A percentile compares a stretch with the other conserved stretches of the same genome.
phyloP scores from a whole-genome alignment of 305 asterid species.

The Fraxinus dipetala region DNA sequence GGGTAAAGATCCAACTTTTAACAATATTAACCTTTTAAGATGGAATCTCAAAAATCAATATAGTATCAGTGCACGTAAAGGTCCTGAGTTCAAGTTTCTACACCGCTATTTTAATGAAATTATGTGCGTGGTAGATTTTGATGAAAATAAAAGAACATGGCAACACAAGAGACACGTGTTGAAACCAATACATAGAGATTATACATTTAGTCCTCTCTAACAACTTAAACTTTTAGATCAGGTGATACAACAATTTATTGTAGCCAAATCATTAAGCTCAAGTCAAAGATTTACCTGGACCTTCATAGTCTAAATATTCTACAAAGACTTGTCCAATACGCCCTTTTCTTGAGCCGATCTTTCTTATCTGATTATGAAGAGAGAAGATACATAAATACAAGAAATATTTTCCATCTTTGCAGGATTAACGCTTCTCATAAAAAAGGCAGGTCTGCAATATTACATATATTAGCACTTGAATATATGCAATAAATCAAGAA shows the following conservation, averaged over 20 bases:
- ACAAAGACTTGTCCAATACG: neutral
- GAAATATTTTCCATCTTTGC: neutral
- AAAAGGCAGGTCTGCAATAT: neutral
- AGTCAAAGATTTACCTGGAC: slow-evolving; percentile 1
- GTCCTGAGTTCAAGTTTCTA: neutral
- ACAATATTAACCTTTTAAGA: neutral
- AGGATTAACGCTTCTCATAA: neutral
- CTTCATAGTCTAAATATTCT: slow-evolving; percentile 1
- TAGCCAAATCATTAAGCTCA: neutral
- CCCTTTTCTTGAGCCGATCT: neutral
- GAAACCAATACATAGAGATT: neutral
- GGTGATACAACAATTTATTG: neutral
- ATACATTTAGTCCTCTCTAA: neutral
- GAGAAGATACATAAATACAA: neutral
- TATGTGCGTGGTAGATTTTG: neutral
- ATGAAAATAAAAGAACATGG: neutral
- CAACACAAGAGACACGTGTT: neutral
- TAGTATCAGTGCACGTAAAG: neutral
- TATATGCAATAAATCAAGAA: neutral
- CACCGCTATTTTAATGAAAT: neutral
- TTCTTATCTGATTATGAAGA: slow-evolving; percentile 7
- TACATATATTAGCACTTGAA: neutral
- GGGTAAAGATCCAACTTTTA: neutral
- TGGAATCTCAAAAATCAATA: neutral
- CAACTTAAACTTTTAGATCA: neutral